Conservation (phyloP, 306 rosid genomes). For the Erythrophleum fordii region DNA sequence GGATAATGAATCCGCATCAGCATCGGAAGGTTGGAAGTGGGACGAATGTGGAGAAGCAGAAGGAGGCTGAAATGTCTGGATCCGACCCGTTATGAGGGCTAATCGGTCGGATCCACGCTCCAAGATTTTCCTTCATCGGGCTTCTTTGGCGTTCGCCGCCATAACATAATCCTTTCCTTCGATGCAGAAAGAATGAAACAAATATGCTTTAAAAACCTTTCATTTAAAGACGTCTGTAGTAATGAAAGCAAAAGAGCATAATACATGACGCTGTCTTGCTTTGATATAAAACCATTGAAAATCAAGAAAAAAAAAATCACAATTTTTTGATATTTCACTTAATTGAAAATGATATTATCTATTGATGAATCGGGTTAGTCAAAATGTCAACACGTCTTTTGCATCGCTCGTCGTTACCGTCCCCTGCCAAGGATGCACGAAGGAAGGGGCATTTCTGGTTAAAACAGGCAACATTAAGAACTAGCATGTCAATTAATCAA, state of each 20-base stretch:
- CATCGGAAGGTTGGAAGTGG: neutral
- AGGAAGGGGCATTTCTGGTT: too few species aligned
- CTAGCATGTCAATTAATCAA: too few species aligned
- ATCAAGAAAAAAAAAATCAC: too few species aligned
- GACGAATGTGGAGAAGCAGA: neutral
- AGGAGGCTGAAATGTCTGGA: slow-evolving; percentile 39
- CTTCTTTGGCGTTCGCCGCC: slow-evolving; percentile 68
- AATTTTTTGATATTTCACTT: neutral
- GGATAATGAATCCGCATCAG: slow-evolving; percentile 26
- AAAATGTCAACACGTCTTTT: too few species aligned
- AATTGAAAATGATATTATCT: too few species aligned
- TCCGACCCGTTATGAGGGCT: slow-evolving; percentile 73
- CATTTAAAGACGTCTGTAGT: too few species aligned
- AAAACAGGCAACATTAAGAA: too few species aligned
- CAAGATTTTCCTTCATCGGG: slow-evolving; percentile 67
- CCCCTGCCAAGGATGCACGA: too few species aligned
- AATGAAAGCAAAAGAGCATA: too few species aligned
- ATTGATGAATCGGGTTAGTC: neutral
- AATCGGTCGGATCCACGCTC: slow-evolving; percentile 80
- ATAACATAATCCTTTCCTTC: slow-evolving; percentile 50
- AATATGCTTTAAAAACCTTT: too few species aligned
- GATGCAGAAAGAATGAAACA: neutral
- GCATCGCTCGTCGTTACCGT: too few species aligned
- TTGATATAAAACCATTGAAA: too few species aligned
- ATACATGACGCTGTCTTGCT: neutral